Base-by-base conservation (phyloP, 192 early-diverging fungal genomes). In the Podila verticillata region DNA sequence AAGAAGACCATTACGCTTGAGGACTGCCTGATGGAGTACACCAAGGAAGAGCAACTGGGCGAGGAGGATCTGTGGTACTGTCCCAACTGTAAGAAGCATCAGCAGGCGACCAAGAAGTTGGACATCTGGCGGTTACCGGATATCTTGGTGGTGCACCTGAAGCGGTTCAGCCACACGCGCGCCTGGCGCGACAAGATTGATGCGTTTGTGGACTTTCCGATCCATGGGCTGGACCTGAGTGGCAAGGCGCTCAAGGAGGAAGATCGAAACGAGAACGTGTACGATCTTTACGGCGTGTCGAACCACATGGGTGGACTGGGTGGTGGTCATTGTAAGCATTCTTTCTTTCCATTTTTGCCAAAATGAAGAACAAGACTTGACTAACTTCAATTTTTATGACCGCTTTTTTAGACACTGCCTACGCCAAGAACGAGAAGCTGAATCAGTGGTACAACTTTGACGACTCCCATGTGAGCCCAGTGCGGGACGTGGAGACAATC, bases 111-210 rank as follows among this genome's bases (percentile, higher is more conserved):
- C 28, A 99, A 99, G 73, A 85, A 84, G 32, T 79, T 97, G 24
- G 87, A 90, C 20, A 87, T 99, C 26, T 92, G 94, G 9, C 85
- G 89, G 9, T 80, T 98, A 28, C 98, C 98, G 0, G 87, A 92
- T 35, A 91, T 99, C 35, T 85, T 99, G 12, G 82, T 98, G 26
- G 88, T 99, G 48, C 96, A 98, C 73, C 70, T 99, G 64, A 99
- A 99, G 81, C 89, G 97, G 63, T 99, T 98, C 66, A 97, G 92
- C 22, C 95, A 88, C 54, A 84, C 93, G 54, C 96, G 97, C 1
- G 95, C 96, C 10, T 98, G 98, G 81, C 87, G 92, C 30, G 92
- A 97, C 74, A 98, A 98, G 72, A 73, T 99, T 35, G 96, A 96
- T 58, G 94, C 93, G 1, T 72, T 89, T 57, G 95, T 98, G 1